Percentiles rank a stretch among this genome's conserved stretches.
Evolutionary conservation across 164 flowering plant species (phyloP).

Genomic region (Aristolochia contorta): DNA sequence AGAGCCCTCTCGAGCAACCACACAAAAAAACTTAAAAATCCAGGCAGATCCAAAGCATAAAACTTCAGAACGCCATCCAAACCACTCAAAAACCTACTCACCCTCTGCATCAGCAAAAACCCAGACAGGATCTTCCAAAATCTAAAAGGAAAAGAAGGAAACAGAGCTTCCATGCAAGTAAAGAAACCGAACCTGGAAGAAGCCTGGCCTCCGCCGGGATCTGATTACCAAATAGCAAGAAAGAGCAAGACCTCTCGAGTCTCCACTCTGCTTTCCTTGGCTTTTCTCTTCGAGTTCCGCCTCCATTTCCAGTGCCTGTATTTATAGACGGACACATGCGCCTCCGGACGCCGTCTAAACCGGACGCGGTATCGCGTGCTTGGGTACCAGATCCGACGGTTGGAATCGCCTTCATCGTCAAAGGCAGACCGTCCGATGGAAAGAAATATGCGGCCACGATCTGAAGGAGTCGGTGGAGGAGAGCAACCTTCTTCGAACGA

Average conservation of each 20-base stretch:
- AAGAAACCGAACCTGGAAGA: no score
- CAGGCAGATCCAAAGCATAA: not conserved
- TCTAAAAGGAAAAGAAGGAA: not conserved
- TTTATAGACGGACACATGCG: not conserved
- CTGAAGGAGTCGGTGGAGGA: conserved; percentile 11
- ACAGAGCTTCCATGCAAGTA: no score
- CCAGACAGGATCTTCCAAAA: not conserved
- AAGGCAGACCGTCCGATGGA: not conserved
- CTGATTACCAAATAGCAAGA: not conserved
- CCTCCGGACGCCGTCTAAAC: no score
- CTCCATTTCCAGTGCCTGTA: not conserved
- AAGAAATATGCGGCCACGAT: conserved; percentile 1
- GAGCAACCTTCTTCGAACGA: conserved; percentile 1
- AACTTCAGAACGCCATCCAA: not conserved
- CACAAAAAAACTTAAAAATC: not conserved
- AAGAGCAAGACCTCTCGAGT: not conserved
- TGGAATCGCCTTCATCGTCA: not conserved
- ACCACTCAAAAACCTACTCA: not conserved
- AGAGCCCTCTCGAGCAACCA: not conserved
- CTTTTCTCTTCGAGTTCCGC: not conserved
- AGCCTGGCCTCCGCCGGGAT: not conserved
- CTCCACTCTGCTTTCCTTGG: not conserved
- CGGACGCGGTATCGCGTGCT: not conserved
- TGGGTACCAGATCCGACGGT: conserved; percentile 2
- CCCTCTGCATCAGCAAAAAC: not conserved